Conservation (phyloP, 495 filamentous ascomycete species). For the Amorphotheca resinae region DNA sequence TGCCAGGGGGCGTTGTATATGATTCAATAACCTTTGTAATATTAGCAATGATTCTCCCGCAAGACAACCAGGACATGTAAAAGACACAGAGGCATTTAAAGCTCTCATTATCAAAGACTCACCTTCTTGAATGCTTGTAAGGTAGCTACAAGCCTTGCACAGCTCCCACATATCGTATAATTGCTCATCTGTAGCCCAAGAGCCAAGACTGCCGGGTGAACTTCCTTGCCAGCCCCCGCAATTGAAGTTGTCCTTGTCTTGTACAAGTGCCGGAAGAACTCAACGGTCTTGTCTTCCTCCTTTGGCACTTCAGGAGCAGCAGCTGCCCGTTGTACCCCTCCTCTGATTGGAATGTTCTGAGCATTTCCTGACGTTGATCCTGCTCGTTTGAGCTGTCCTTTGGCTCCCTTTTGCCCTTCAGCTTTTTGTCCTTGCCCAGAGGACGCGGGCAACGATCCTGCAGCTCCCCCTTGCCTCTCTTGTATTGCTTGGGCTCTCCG, state of each 20-base stretch:
- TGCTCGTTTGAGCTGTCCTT: slow-evolving; percentile 22
- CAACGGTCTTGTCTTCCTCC: slow-evolving; percentile 57
- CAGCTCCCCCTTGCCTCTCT: slow-evolving; percentile 19
- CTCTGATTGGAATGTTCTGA: slow-evolving; percentile 22
- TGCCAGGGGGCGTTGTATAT: slow-evolving; percentile 75
- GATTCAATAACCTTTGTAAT: slow-evolving; percentile 64
- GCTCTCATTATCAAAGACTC: slow-evolving; percentile 21
- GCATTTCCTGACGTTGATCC: slow-evolving; percentile 19
- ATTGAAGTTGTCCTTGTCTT: slow-evolving; percentile 61
- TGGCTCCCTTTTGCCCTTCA: slow-evolving; percentile 26
- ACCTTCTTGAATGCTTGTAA: slow-evolving; percentile 82
- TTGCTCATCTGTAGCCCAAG: slow-evolving; percentile 83
- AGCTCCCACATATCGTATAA: slow-evolving; percentile 83
- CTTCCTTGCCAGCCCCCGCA: slow-evolving; percentile 69
- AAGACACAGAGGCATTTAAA: not conserved
- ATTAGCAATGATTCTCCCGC: not conserved
- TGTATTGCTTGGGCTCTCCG: slow-evolving; percentile 50
- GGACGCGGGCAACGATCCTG: slow-evolving; percentile 2
- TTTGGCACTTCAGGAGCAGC: slow-evolving; percentile 24
- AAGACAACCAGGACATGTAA: not conserved
- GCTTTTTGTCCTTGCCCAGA: slow-evolving; percentile 19
- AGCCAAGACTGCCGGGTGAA: slow-evolving; percentile 77
- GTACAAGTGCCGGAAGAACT: slow-evolving; percentile 77
- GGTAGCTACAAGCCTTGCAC: slow-evolving; percentile 75
- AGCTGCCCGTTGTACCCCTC: slow-evolving; percentile 27